Conservation (phyloP, 2,329 filamentous ascomycete species). For the Xylariaceae sp. region DNA sequence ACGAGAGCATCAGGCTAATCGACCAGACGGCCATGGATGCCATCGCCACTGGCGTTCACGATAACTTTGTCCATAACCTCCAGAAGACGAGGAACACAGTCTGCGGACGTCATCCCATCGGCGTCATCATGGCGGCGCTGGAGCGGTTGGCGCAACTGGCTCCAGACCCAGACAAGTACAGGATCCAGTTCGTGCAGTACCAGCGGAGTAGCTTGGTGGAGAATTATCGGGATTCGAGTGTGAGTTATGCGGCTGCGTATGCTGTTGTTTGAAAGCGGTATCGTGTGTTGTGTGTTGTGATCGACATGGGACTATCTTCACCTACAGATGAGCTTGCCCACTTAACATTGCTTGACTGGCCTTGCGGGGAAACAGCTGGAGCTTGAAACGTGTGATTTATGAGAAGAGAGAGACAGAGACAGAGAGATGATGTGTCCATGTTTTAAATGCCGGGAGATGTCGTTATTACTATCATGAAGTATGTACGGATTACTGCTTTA, state of each 20-base stretch:
- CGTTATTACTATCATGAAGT: neutral
- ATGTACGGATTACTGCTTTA: neutral
- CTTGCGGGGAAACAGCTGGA: neutral
- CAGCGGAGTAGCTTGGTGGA: slow-evolving; percentile 75
- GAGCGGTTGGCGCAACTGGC: slow-evolving; percentile 53
- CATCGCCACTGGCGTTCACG: slow-evolving; percentile 70
- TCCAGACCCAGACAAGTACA: slow-evolving; percentile 39
- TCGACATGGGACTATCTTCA: neutral
- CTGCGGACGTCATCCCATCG: slow-evolving; percentile 91
- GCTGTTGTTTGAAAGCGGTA: slow-evolving; percentile 54
- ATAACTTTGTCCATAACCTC: slow-evolving; percentile 64
- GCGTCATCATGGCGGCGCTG: slow-evolving; percentile 82
- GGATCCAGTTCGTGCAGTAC: slow-evolving; percentile 79
- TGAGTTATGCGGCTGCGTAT: slow-evolving; percentile 93
- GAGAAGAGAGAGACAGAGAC: neutral
- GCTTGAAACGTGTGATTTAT: neutral
- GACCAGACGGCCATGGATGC: slow-evolving; percentile 81
- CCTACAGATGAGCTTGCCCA: neutral
- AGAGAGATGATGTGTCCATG: neutral
- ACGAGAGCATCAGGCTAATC: slow-evolving; percentile 76
- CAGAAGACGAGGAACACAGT: slow-evolving; percentile 79
- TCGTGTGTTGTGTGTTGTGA: slow-evolving; percentile 3
- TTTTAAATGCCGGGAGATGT: neutral
- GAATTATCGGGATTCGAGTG: slow-evolving; percentile 68
- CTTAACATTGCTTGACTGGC: neutral